Conservation (phyloP, 768 basidiomycete species). For the Termitomyces heimii region DNA sequence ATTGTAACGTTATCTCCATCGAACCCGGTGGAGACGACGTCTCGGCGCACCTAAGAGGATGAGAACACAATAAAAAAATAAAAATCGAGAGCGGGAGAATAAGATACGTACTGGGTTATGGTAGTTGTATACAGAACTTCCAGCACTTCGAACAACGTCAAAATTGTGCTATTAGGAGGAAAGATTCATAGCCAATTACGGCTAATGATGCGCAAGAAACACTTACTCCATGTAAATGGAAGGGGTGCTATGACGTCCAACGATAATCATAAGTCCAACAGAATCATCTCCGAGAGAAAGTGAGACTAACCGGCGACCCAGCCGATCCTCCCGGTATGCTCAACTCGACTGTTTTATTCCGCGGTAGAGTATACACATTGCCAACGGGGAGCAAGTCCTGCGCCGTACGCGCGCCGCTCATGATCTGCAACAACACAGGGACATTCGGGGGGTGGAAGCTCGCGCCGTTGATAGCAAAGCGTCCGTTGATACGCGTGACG, state of each 20-base stretch:
- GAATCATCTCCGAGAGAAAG: background rate
- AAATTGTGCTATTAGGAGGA: slow-evolving; percentile 24
- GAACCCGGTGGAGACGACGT: slow-evolving; percentile 15
- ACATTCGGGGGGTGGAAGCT: background rate
- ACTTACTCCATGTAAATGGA: slow-evolving; percentile 25
- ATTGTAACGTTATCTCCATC: slow-evolving; percentile 26
- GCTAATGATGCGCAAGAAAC: background rate
- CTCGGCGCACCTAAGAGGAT: slow-evolving; percentile 13
- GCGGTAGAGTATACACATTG: slow-evolving; percentile 35
- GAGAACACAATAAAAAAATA: too few species aligned
- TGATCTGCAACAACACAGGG: slow-evolving; percentile 1
- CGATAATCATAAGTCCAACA: background rate
- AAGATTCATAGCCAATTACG: background rate
- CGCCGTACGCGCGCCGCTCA: background rate
- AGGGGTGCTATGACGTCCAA: slow-evolving; percentile 14
- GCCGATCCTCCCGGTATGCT: slow-evolving; percentile 27
- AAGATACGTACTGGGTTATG: slow-evolving; percentile 32
- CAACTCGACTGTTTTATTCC: slow-evolving; percentile 40
- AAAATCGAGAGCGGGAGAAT: background rate
- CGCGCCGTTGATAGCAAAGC: background rate
- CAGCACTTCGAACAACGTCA: slow-evolving; percentile 29
- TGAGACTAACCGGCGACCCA: slow-evolving; percentile 22
- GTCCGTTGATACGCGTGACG: background rate
- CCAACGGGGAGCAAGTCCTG: slow-evolving; percentile 27
- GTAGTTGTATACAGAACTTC: slow-evolving; percentile 27